Percentiles rank a stretch among this genome's conserved stretches.
Conservation (phyloP, 2,329 filamentous ascomycete genomes). For the Hymenoscyphus linearis region DNA sequence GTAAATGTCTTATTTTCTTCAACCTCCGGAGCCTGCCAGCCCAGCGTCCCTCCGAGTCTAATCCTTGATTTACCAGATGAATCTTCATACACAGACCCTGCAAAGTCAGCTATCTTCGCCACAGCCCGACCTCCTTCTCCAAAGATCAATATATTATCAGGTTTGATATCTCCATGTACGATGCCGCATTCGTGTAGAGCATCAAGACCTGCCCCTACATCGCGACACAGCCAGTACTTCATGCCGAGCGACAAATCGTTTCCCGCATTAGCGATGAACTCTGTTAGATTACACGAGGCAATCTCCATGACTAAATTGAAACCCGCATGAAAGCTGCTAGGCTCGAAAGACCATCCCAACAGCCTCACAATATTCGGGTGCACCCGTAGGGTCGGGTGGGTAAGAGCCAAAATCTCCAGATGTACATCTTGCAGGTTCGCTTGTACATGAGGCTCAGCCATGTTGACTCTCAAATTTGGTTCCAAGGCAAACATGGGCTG, state of each 20-base stretch:
- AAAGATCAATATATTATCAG: constrained; percentile 9
- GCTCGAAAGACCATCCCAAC: background rate
- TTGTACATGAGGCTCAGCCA: background rate
- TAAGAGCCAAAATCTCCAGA: background rate
- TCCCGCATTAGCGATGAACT: background rate
- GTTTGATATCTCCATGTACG: constrained; percentile 13
- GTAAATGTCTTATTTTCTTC: background rate
- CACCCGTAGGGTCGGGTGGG: background rate
- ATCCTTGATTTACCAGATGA: background rate
- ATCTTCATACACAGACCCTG: background rate
- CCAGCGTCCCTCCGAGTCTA: background rate
- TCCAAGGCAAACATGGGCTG: background rate
- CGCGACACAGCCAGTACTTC: background rate
- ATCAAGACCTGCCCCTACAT: constrained; percentile 10
- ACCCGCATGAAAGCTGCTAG: background rate
- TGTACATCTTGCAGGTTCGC: background rate
- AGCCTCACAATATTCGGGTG: background rate
- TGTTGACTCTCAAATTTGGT: background rate
- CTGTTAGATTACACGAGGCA: background rate
- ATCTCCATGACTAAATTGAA: background rate
- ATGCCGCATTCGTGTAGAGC: constrained; percentile 11
- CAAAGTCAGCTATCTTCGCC: constrained; percentile 5
- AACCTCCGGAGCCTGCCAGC: background rate
- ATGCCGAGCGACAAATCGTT: background rate
- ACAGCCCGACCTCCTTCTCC: background rate